Evolutionary conservation across 805 yeast genomes (phyloP), one percentile per base, ranked within the genome.

Genomic region (Saturnispora serradocipensis): DNA sequence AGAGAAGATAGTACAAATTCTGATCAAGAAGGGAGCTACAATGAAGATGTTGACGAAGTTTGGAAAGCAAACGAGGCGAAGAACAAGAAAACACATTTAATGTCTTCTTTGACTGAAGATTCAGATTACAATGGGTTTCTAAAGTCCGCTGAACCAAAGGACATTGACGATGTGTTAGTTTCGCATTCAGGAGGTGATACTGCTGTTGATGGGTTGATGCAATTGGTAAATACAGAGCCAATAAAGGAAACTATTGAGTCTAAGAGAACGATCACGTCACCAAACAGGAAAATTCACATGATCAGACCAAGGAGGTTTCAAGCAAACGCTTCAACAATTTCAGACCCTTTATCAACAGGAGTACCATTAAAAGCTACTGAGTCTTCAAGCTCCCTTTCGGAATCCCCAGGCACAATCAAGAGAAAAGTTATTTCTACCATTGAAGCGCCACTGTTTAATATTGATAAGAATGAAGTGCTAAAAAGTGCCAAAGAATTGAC

Each of bases 371-470:
- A 13, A 13, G 3, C 18, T 13, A 38, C 10, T 10, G 39, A 50
- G 24, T 15, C 16, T 60, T 58, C 36, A 60, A 62, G 7, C 55
- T 63, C 53, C 70, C 18, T 43, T 18, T 18, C n/a, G 20, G 45
- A 48, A 6, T 70, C 22, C 67, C 74, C 22, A 58, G 64, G 45
- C 67, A 68, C 39, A 36, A 54, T 57, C 25, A 51, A 53, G 40
- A 54, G 54, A 27, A 58, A 53, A 49, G 36, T 52, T 11, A 54
- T 58, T 4, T 46, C 47, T 8, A 52, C 52, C 30, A 72, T 76
- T 0, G 77, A 81, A 35, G 76, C 75, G 5, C 86, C 86, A 3
- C 66, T 81, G 45, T 81, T 79, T 53, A 70, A 77, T 20, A 62
- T 79, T 35, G 68, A 57, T 6, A 52, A 47, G 24, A 25, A 54